Evolutionary conservation across 257 asterid genomes (phyloP).

Genomic region (Rehmannia glutinosa): DNA sequence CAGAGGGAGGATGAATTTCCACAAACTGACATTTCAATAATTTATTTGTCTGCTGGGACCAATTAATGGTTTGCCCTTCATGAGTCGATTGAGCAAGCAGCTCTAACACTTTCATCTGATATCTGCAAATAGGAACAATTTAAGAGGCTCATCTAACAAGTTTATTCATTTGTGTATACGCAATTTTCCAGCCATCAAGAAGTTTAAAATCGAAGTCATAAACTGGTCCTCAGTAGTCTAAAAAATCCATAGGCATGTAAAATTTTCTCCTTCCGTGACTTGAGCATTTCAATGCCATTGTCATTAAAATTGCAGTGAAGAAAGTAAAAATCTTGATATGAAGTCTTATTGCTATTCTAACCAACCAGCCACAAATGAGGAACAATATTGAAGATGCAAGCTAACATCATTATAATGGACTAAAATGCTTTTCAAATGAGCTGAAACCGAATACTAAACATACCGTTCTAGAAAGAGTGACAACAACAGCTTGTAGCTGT

Average conservation of each 20-base stretch:
- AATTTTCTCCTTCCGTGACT: background rate
- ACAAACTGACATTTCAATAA: constrained; percentile 35
- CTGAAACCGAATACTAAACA: background rate
- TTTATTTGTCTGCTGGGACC: constrained; percentile 46
- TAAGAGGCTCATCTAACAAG: constrained; percentile 16
- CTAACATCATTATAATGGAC: background rate
- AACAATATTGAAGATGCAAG: background rate
- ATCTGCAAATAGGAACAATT: constrained; percentile 44
- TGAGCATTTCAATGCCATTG: background rate
- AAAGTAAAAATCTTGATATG: background rate
- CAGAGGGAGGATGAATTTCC: constrained; percentile 85
- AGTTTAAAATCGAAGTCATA: background rate
- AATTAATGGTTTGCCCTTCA: constrained; percentile 39
- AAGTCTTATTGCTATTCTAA: background rate
- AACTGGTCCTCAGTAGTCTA: background rate
- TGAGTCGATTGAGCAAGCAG: constrained; percentile 61
- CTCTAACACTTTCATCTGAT: constrained; percentile 76
- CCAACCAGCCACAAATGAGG: background rate
- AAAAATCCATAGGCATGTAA: background rate
- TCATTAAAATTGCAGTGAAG: background rate
- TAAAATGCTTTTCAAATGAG: background rate
- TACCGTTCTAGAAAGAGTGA: background rate
- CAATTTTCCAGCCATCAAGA: background rate
- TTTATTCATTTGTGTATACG: background rate
- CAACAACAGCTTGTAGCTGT: background rate